Base-by-base conservation (phyloP, 1,284 basidiomycete species). In the Athelia psychrophila region DNA sequence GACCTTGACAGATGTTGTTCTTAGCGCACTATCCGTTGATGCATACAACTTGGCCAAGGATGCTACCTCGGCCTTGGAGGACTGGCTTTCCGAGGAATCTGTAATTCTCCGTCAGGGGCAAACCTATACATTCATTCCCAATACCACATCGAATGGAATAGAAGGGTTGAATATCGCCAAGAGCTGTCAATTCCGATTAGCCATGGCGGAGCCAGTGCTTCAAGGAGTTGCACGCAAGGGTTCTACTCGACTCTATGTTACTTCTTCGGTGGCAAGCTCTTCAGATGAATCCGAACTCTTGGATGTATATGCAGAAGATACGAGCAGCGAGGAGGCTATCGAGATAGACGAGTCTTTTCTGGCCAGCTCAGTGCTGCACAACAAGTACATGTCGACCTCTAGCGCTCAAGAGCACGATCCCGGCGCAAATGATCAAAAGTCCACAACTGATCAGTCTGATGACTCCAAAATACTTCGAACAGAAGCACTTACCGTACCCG, bases 311-410 rank as follows among this genome's bases (percentile, higher is more conserved):
- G 60, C 61, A 15, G 64, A 68, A 13, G 56, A 66, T 19, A 58
- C 62, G 22, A 64, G 72, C 42, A 62, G 56, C 53, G 69, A 72
- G 38, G 80, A 83, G 45, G 66, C 60, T 3, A 66, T 87, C 44
- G 84, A 86, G 60, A 90, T 93, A 48, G 80, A 81, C 60, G 86
- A 92, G 62, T 76, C 71, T 18, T 93, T 93, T 64, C 74, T 93
- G 33, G 83, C 81, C 0, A 73, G 69, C 52, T 77, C 81, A 20
- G 65, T 83, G 2, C 54, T 67, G 48, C 24, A 51, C 30, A 30
- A 30, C 27, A 30, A 30, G 27, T 30, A 30, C 27, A 5, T 35
- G 66, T 63, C 54, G 47, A 46, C 49, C 51, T 47, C 27, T 6
- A 44, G 50, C 20, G 18, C 53, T 4, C 38, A 40, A 25, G 22